Percentiles rank a stretch among this genome's conserved stretches.
Conservation (phyloP, 371 early-diverging fungal genomes). For the Rhizomucor miehei region DNA sequence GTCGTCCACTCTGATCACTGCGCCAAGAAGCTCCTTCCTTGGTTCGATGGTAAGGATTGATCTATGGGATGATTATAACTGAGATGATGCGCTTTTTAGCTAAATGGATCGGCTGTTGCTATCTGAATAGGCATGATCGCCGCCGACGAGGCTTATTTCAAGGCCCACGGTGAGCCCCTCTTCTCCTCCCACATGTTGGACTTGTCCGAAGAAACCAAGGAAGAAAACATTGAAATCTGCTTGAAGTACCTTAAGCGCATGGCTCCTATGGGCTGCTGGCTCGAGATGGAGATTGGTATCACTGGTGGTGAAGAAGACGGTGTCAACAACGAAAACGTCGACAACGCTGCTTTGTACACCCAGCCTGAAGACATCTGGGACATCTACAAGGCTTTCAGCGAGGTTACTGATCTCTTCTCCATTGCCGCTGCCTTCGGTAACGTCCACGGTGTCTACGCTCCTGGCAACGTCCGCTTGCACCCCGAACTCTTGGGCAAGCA, state of each 20-base stretch:
- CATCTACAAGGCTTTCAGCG: slow-evolving; percentile 76
- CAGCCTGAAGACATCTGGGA: slow-evolving; percentile 93
- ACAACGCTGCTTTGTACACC: slow-evolving; percentile 84
- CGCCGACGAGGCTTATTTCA: slow-evolving; percentile 90
- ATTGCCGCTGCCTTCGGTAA: slow-evolving; percentile 90
- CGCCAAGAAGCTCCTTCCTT: slow-evolving; percentile 90
- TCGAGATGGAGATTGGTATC: slow-evolving; percentile 96
- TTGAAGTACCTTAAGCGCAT: slow-evolving; percentile 86
- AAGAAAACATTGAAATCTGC: slow-evolving; percentile 86
- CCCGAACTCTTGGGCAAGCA: slow-evolving; percentile 87
- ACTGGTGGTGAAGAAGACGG: slow-evolving; percentile 96
- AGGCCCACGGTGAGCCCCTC: slow-evolving; percentile 85
- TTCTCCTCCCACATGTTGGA: slow-evolving; percentile 96
- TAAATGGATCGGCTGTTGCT: background rate
- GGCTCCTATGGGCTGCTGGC: slow-evolving; percentile 76
- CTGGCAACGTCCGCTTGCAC: slow-evolving; percentile 87
- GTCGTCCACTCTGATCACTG: slow-evolving; percentile 91
- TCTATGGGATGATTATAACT: background rate
- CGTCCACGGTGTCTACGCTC: slow-evolving; percentile 92
- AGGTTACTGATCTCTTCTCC: slow-evolving; percentile 78
- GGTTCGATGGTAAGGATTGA: slow-evolving; percentile 75
- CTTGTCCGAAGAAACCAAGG: slow-evolving; percentile 87
- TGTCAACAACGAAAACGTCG: slow-evolving; percentile 88
- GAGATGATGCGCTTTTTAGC: no score
- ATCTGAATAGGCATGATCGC: slow-evolving; percentile 64